A percentile compares a stretch with the other conserved stretches of the same genome.
Conservation (phyloP, 352 stramenopile species). For the Pythium periplocum region DNA sequence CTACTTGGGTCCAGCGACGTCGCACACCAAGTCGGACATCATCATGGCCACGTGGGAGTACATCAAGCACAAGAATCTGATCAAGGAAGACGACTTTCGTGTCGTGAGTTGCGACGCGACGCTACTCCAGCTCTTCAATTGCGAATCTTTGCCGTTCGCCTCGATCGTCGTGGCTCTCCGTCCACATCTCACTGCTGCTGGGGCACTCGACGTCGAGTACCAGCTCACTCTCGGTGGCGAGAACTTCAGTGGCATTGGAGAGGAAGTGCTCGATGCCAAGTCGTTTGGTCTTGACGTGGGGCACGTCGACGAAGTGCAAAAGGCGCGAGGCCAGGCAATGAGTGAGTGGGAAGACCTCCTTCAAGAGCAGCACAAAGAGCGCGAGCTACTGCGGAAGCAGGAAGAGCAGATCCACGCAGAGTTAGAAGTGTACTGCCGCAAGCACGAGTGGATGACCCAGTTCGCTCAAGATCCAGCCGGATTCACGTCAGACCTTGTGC, state of each 20-base stretch:
- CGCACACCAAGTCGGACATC: constrained; percentile 67
- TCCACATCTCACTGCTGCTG: constrained; percentile 50
- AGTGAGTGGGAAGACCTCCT: constrained; percentile 57
- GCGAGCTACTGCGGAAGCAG: constrained; percentile 50
- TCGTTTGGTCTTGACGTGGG: constrained; percentile 60
- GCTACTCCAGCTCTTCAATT: constrained; percentile 52
- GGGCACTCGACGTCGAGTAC: constrained; percentile 58
- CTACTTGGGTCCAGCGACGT: constrained; percentile 36
- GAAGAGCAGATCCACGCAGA: constrained; percentile 46
- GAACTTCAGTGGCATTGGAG: constrained; percentile 6
- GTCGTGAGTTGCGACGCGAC: constrained; percentile 57
- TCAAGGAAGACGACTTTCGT: constrained; percentile 79
- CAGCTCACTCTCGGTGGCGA: constrained; percentile 34
- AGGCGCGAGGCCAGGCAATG: constrained; percentile 25
- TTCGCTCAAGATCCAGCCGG: constrained; percentile 59
- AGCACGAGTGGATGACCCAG: constrained; percentile 67
- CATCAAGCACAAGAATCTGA: constrained; percentile 67
- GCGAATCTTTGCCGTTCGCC: constrained; percentile 62
- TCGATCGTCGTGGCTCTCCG: constrained; percentile 65
- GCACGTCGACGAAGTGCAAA: constrained; percentile 44
- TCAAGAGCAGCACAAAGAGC: constrained; percentile 60
- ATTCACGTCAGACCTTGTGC: constrained; percentile 53
- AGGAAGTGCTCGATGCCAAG: constrained; percentile 37
- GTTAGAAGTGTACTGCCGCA: constrained; percentile 38
- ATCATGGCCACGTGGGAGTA: constrained; percentile 75